Conservation (phyloP, 768 basidiomycete genomes). For the Lanmaoa rubissima region DNA sequence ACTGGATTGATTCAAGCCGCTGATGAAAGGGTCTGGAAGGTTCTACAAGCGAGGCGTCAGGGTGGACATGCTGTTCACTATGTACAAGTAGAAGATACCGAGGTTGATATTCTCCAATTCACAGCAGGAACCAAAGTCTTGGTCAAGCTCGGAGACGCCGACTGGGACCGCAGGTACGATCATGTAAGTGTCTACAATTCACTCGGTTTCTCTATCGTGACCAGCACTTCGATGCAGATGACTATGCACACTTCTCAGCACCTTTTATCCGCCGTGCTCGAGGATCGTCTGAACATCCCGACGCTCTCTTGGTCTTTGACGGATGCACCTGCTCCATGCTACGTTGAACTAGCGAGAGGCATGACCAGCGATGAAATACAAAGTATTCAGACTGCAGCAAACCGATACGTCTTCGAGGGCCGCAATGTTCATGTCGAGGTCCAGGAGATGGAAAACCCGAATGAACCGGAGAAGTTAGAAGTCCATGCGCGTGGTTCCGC, state of each 20-base stretch:
- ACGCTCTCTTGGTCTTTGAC: constrained; percentile 86
- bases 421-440: constrained; percentile 72
- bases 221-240: constrained; percentile 46
- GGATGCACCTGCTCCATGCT: constrained; percentile 62
- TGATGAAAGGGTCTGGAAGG: constrained; percentile 51
- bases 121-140: constrained; percentile 49
- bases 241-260: constrained; percentile 85
- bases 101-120: constrained; percentile 47
- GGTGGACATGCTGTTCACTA: constrained; percentile 79
- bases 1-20: constrained; percentile 52
- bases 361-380: constrained; percentile 63
- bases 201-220: background rate
- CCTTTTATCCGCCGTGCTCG: constrained; percentile 76
- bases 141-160: constrained; percentile 55
- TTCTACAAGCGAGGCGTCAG: constrained; percentile 64
- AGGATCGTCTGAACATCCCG: constrained; percentile 56
- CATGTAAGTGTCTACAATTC: constrained; percentile 48
- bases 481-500: constrained; percentile 52
- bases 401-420: constrained; percentile 67
- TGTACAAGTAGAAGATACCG: constrained; percentile 43
- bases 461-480: constrained; percentile 33
- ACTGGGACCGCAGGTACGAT: constrained; percentile 66
- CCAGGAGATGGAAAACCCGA: constrained; percentile 53
- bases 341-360: constrained; percentile 72
- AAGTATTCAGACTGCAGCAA: constrained; percentile 60